Conservation (phyloP, 106 monocot genomes). For the Cymbidium sinense region DNA sequence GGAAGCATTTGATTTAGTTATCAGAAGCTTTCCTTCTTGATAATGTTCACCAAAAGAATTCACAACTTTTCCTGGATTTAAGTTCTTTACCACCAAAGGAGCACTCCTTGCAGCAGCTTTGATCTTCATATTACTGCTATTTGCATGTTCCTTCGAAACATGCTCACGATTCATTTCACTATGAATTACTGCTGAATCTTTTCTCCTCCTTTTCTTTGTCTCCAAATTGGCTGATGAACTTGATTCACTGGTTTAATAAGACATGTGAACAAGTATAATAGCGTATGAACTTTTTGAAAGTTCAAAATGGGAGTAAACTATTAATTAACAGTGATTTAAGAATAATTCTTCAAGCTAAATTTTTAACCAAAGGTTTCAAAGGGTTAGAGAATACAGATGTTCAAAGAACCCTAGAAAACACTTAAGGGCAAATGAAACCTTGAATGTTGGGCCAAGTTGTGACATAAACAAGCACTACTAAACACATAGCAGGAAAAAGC, state of each 20-base stretch:
- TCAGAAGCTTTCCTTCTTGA: slow-evolving; percentile 54
- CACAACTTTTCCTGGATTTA: slow-evolving; percentile 18
- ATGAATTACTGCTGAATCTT: slow-evolving; percentile 42
- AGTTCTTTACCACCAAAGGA: slow-evolving; percentile 42
- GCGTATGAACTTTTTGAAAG: neutral
- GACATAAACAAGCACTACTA: neutral
- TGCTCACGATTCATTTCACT: slow-evolving; percentile 21
- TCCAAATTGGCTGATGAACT: slow-evolving; percentile 42
- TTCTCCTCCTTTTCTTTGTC: slow-evolving; percentile 84
- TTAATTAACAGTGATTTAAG: neutral
- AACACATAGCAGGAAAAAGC: neutral
- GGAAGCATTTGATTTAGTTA: slow-evolving; percentile 33
- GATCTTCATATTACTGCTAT: slow-evolving; percentile 30
- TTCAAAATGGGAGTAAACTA: neutral
- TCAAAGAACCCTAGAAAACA: neutral
- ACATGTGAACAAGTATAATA: neutral
- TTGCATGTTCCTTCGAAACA: slow-evolving; percentile 25
- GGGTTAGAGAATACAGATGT: neutral
- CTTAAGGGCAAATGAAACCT: neutral
- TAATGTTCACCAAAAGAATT: slow-evolving; percentile 28
- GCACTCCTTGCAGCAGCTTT: slow-evolving; percentile 65
- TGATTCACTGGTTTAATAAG: slow-evolving; percentile 44
- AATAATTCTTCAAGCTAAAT: neutral
- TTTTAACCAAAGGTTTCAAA: neutral
- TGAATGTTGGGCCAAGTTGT: neutral